Evolutionary conservation across 2,329 filamentous ascomycete species (phyloP).

Genomic region (Metarhizium brunneum): DNA sequence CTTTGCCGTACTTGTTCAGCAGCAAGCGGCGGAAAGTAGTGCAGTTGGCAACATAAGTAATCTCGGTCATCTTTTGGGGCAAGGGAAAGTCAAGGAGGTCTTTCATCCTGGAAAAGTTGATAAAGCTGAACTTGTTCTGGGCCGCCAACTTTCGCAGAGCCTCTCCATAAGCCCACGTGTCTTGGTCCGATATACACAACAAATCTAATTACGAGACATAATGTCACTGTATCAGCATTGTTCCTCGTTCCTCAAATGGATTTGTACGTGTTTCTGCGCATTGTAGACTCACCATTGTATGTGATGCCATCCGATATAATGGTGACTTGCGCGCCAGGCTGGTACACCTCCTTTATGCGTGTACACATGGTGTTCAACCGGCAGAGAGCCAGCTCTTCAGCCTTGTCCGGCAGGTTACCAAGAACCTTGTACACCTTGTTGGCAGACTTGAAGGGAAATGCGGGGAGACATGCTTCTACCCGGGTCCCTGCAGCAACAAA

Average conservation of each 20-base stretch:
- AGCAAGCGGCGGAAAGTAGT: slow-evolving; percentile 20
- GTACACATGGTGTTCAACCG: slow-evolving; percentile 18
- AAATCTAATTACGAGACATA: slow-evolving; percentile 25
- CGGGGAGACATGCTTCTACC: slow-evolving; percentile 17
- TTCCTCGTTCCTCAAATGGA: too few relatives aligned
- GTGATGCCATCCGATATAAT: slow-evolving; percentile 45
- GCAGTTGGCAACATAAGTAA: slow-evolving; percentile 24
- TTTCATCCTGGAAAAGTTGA: neutral
- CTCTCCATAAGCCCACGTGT: slow-evolving; percentile 41
- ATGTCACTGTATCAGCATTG: neutral
- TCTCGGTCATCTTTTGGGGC: slow-evolving; percentile 31
- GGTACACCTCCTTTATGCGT: slow-evolving; percentile 17
- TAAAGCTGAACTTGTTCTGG: neutral
- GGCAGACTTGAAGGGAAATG: slow-evolving; percentile 24
- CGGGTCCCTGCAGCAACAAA: slow-evolving; percentile 13
- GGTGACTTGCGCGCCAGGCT: slow-evolving; percentile 19
- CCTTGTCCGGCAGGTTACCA: slow-evolving; percentile 20
- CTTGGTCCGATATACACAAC: slow-evolving; percentile 33
- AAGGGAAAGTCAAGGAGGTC: slow-evolving; percentile 28
- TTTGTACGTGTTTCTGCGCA: too few relatives aligned
- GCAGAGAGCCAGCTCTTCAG: slow-evolving; percentile 19
- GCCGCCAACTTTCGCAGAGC: slow-evolving; percentile 26
- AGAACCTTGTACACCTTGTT: slow-evolving; percentile 24
- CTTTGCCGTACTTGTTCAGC: slow-evolving; percentile 14
- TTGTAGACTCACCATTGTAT: slow-evolving; percentile 35